These are phyloP conservation scores for Alternaria infectoria DNA, from an alignment of 2,329 filamentous ascomycete genomes.

Conservation along the genomic window DNA sequence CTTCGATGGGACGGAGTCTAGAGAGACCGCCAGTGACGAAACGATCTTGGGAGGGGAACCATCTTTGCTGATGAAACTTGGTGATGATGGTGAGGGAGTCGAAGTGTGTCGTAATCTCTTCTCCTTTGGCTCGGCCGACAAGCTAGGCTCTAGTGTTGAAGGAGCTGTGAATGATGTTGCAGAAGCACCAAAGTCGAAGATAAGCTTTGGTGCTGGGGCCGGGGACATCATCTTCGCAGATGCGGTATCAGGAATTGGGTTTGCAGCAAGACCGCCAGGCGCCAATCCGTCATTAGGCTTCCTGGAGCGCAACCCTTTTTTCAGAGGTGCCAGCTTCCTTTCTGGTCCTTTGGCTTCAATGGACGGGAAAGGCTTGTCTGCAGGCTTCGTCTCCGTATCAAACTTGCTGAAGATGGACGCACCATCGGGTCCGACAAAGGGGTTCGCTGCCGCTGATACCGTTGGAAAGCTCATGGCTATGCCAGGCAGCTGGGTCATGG, in stretches of 20 bases:
- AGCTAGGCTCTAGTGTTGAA: not conserved
- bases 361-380: not conserved
- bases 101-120: not conserved
- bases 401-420: not conserved
- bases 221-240: rapidly evolving
- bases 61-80: not conserved
- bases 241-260: rapidly evolving
- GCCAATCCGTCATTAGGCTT: not conserved
- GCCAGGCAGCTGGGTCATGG: not conserved
- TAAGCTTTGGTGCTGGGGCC: rapidly evolving
- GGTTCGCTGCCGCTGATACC: not conserved
- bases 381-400: not conserved
- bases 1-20: not conserved
- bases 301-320: not conserved
- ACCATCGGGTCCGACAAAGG: not conserved
- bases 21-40: not conserved
- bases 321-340: not conserved
- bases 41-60: not conserved
- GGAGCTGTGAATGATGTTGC: not conserved
- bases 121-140: not conserved
- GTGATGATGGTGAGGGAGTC: not conserved
- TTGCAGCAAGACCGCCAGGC: not conserved
- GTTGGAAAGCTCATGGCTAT: not conserved
- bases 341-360: not conserved
- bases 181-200: not conserved